Evolutionary conservation across 2,329 filamentous ascomycete species (phyloP), one percentile per base, ranked within the genome.

Genomic region (Monilinia fructicola): DNA sequence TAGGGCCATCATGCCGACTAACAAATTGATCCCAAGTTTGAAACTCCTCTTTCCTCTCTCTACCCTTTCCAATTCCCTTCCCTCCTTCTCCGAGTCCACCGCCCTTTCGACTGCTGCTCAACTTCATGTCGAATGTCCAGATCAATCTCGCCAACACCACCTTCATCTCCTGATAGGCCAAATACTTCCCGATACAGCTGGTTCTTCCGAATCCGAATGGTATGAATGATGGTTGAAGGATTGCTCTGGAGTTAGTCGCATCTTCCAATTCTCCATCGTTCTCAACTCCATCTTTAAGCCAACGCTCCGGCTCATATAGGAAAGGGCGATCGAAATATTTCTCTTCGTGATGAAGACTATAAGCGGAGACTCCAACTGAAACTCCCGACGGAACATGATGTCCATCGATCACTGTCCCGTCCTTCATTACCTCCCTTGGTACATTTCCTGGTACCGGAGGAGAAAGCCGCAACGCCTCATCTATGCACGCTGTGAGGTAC

Each of bases 401-500:
- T 7, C 72, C 74, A 56, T 76, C 73, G 48, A 74, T 70, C 2
- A 46, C 35, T 0, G 70, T 42, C 0, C 73, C 73, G 2, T 69
- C 68, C 0, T 58, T 16, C 21, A 73, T 58, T 16, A 72, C 68
- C 53, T 71, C 69, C 3, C 73, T 69, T 16, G 71, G 70, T 3
- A 74, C 55, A 10, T 69, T 60, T 0, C 69, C 70, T 9, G 60
- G 66, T 1, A 72, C 67, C 0, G 69, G 68, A 75, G 73, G 68
- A 1, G 61, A 64, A 35, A 75, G 60, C 16, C 73, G 69, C 66
- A 76, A 64, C 11, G 66, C 56, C 62, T 76, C 73, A 14, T 74
- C 78, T 46, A 83, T 75, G 59, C 78, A 79, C 3, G 79, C 80
- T 9, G 74, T 73, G 1, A 83, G 77, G 68, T 80, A 83, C 1